Conservation (phyloP, 495 filamentous ascomycete genomes). For the Neurospora intermedia region DNA sequence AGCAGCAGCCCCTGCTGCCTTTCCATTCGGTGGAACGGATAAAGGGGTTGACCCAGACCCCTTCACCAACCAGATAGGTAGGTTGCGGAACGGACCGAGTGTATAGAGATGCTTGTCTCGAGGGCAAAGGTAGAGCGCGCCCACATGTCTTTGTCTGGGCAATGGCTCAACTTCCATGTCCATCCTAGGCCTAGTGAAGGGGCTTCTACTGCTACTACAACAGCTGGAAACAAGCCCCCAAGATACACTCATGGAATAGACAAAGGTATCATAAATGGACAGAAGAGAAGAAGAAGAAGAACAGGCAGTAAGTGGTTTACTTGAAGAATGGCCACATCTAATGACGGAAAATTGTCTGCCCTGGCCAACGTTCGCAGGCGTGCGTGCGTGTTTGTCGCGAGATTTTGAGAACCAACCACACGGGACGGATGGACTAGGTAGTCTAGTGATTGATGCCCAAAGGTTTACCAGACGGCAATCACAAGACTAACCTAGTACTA, state of each 20-base stretch:
- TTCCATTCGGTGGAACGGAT: background rate
- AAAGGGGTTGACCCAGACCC: background rate
- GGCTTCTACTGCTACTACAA: background rate
- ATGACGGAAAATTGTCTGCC: background rate
- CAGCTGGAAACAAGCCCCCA: background rate
- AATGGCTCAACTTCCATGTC: background rate
- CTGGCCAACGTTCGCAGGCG: background rate
- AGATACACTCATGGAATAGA: background rate
- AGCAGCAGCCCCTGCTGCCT: background rate
- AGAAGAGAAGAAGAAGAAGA: background rate
- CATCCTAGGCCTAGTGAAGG: background rate
- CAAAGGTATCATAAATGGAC: background rate
- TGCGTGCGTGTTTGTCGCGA: background rate
- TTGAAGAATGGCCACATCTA: background rate
- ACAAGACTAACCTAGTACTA: background rate
- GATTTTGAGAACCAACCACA: background rate
- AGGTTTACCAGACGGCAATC: background rate
- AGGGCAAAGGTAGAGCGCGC: background rate
- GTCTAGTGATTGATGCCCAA: background rate
- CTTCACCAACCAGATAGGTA: background rate
- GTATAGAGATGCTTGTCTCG: background rate
- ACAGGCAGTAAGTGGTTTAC: background rate
- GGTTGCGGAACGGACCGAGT: background rate
- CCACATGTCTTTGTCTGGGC: background rate
- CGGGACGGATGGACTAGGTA: background rate